Percentiles rank a stretch among this genome's conserved stretches.
These are phyloP conservation scores for Hydrangea macrophylla DNA, from an alignment of 148 eudicot species.

Conservation along the genomic window DNA sequence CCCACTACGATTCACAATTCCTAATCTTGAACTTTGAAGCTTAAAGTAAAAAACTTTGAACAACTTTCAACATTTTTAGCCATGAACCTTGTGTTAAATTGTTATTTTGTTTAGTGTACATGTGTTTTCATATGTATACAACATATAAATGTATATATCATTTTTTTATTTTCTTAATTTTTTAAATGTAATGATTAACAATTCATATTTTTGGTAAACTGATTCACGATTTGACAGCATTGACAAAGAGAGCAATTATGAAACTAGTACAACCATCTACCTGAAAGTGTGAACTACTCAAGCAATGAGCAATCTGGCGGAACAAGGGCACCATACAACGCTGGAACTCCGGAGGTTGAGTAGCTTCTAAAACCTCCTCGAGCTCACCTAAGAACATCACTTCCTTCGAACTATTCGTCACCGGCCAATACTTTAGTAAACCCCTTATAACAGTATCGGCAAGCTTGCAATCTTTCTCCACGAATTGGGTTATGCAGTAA, in stretches of 20 bases:
- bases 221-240: no score
- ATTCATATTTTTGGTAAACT: no score
- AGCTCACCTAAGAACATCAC: slow-evolving; percentile 82
- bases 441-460: slow-evolving; percentile 85
- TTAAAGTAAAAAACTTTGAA: no score
- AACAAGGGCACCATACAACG: slow-evolving; percentile 79
- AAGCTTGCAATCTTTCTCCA: slow-evolving; percentile 84
- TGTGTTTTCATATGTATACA: no score
- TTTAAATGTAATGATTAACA: no score
- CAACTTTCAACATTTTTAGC: no score
- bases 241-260: background rate
- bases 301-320: slow-evolving; percentile 59
- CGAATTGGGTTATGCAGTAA: slow-evolving; percentile 79
- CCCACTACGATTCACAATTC: no score
- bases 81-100: no score
- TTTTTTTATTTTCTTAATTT: no score
- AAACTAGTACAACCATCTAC: slow-evolving; percentile 25
- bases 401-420: slow-evolving; percentile 90
- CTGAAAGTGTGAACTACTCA: slow-evolving; percentile 90
- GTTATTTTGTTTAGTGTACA: no score
- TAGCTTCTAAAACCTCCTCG: slow-evolving; percentile 85
- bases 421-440: slow-evolving; percentile 72
- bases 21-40: no score
- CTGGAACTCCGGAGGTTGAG: slow-evolving; percentile 79
- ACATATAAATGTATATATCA: no score